Base-by-base conservation (phyloP, 2,329 filamentous ascomycete genomes). In the Stylonectria norvegica region DNA sequence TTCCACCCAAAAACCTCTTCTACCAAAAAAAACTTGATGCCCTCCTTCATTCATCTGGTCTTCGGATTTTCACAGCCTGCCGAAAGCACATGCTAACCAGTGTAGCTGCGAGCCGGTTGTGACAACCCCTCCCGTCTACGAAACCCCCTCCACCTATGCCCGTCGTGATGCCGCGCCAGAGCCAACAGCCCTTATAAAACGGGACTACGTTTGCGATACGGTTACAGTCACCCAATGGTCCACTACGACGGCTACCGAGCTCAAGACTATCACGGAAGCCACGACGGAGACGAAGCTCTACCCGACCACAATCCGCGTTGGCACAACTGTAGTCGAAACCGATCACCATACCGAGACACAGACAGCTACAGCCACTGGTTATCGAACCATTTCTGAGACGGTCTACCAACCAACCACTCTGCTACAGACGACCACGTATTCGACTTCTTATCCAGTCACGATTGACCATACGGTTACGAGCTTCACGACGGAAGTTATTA, bases 31-130 rank as follows among this genome's bases (percentile, higher is more conserved):
- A 30, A 15, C 27, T 15, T 30, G 27, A n/a, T 30, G 8, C 27
- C 27, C 15, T 30, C 9, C 15, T 15, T 7, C 22, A 25, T 25
- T 25, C n/a, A n/a, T n/a, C n/a, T n/a, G n/a, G n/a, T n/a, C n/a
- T n/a, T n/a, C n/a, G n/a, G n/a, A n/a, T n/a, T n/a, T n/a, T n/a
- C n/a, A n/a, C n/a, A n/a, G n/a, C n/a, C n/a, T n/a, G n/a, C n/a
- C n/a, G n/a, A n/a, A n/a, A n/a, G n/a, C n/a, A 25, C 22, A 12
- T 25, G 7, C 38, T 45, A 27, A 48, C 31, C 10, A n/a, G 10
- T 9, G 9, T 15, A 46, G 43, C 14, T 46, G 42, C 18, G 20
- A 27, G n/a, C 42, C 30, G 7, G 15, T 16, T n/a, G n/a, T n/a
- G n/a, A n/a, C n/a, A n/a, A n/a, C n/a, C n/a, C n/a, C n/a, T n/a